These are phyloP conservation scores for Lachancea mirantina DNA, from an alignment of 805 yeast genomes.

Conservation along the genomic window DNA sequence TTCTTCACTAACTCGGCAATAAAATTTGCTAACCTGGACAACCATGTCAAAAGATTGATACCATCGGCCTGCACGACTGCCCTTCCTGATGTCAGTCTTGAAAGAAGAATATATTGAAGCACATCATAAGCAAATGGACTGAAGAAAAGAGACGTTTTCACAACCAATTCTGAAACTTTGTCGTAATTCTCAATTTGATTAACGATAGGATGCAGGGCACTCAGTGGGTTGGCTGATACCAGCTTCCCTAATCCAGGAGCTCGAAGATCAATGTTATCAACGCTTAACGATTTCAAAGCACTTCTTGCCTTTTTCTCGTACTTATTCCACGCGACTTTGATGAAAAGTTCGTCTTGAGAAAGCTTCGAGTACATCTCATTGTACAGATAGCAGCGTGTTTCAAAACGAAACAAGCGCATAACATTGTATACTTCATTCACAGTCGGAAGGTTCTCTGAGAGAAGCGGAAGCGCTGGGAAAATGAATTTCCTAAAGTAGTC, in stretches of 20 bases:
- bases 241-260: constrained; percentile 67
- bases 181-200: constrained; percentile 88
- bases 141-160: constrained; percentile 69
- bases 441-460: constrained; percentile 51
- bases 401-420: constrained; percentile 47
- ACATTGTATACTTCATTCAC: constrained; percentile 54
- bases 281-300: constrained; percentile 71
- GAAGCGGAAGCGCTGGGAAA: constrained; percentile 51
- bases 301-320: constrained; percentile 78
- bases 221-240: constrained; percentile 69
- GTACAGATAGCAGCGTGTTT: constrained; percentile 66
- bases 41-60: constrained; percentile 73
- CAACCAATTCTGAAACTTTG: constrained; percentile 71
- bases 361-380: constrained; percentile 64
- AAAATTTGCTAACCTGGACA: constrained; percentile 73
- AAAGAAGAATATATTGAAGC: constrained; percentile 62
- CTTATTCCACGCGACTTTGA: constrained; percentile 52
- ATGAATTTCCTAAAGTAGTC: constrained; percentile 57
- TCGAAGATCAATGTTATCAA: constrained; percentile 66
- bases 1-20: constrained; percentile 60
- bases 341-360: constrained; percentile 46
- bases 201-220: constrained; percentile 62
- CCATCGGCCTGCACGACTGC: constrained; percentile 69
- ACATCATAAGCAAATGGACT: constrained; percentile 81
- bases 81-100: constrained; percentile 65